Evolutionary conservation across 768 basidiomycete species (phyloP).

Genomic region (Lactarius evosmus): DNA sequence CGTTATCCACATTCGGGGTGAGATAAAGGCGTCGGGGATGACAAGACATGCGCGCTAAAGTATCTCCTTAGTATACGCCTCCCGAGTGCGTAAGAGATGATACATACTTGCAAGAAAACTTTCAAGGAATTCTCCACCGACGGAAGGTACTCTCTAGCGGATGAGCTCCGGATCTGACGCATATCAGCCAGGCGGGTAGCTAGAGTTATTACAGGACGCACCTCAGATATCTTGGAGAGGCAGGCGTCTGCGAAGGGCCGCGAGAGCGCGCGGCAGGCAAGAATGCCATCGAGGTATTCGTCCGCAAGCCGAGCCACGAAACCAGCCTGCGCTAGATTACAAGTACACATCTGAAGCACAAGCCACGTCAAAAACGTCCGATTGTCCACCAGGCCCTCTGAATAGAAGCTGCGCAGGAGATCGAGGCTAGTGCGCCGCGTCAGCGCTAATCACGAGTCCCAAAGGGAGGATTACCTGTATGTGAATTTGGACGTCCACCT

Average conservation of each 20-base stretch:
- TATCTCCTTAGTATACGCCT: background rate
- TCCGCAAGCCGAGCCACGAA: slow-evolving; percentile 74
- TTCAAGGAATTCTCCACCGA: slow-evolving; percentile 53
- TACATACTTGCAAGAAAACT: slow-evolving; percentile 57
- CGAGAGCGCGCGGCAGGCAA: slow-evolving; percentile 61
- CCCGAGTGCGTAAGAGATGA: background rate
- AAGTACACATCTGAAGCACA: slow-evolving; percentile 69
- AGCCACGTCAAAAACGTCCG: slow-evolving; percentile 76
- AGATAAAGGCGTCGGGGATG: slow-evolving; percentile 71
- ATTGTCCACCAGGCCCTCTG: slow-evolving; percentile 77
- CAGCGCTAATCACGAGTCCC: slow-evolving; percentile 1
- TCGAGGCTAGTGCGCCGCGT: slow-evolving; percentile 47
- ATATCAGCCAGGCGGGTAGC: background rate
- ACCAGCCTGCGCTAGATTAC: slow-evolving; percentile 78
- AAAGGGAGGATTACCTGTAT: slow-evolving; percentile 53
- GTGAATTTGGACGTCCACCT: slow-evolving; percentile 76
- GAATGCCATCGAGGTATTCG: slow-evolving; percentile 73
- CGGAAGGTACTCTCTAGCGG: slow-evolving; percentile 53
- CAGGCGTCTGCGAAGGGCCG: slow-evolving; percentile 72
- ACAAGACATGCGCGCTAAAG: slow-evolving; percentile 63
- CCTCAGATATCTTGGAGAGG: slow-evolving; percentile 64
- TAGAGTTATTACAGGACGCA: slow-evolving; percentile 27
- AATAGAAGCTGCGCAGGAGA: slow-evolving; percentile 71
- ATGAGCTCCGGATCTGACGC: slow-evolving; percentile 50
- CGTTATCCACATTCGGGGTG: slow-evolving; percentile 62